Conservation (phyloP, 169 alveolate species). For the Plasmodium chabaudi region DNA sequence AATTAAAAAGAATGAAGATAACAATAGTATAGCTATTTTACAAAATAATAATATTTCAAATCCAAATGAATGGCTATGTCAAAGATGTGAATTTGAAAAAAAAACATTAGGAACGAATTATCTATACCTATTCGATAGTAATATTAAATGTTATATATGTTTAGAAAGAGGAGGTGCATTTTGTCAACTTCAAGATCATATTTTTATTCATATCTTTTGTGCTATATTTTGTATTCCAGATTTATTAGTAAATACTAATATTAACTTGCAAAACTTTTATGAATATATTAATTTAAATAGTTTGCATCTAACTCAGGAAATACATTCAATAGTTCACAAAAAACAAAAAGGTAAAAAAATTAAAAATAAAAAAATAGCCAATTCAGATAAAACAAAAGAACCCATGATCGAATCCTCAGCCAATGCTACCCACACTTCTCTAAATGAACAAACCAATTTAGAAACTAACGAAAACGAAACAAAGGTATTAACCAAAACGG, state of each 20-base stretch:
- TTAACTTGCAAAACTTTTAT: conserved; percentile 25
- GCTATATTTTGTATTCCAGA: conserved; percentile 73
- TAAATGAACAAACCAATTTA: too few relatives aligned
- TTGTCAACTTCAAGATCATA: conserved; percentile 19
- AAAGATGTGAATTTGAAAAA: conserved; percentile 72
- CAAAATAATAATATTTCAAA: conserved; percentile 2
- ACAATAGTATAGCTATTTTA: conserved; percentile 4
- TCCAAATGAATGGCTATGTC: conserved; percentile 71
- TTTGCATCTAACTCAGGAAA: conserved; percentile 21
- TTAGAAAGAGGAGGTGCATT: conserved; percentile 77
- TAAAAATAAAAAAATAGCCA: neutral
- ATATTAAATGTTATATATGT: conserved; percentile 63
- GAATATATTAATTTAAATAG: conserved; percentile 47
- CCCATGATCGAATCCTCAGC: too few relatives aligned
- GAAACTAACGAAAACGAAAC: too few relatives aligned
- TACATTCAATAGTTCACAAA: conserved; percentile 5
- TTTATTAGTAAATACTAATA: conserved; percentile 39
- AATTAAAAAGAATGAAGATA: conserved; percentile 51
- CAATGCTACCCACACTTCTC: too few relatives aligned
- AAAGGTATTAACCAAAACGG: too few relatives aligned
- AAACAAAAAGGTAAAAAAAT: conserved; percentile 1
- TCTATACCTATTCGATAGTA: conserved; percentile 46
- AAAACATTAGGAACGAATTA: conserved; percentile 57
- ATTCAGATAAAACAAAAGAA: neutral
- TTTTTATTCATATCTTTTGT: conserved; percentile 65